A percentile compares a stretch with the other conserved stretches of the same genome.
Conservation (phyloP, 1,139 yeast genomes). For the Geotrichum carabidarum region DNA sequence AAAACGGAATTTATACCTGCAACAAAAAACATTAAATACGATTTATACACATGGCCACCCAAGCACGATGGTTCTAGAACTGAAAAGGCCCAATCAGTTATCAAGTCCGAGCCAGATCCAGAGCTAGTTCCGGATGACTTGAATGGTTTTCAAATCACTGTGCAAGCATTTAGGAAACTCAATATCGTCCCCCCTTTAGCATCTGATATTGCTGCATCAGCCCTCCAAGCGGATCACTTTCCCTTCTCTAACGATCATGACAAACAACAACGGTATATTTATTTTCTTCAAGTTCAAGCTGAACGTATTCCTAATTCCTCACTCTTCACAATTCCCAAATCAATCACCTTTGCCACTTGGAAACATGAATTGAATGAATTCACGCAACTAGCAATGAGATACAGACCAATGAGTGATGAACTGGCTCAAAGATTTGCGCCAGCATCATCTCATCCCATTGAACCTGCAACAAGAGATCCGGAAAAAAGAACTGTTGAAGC, state of each 20-base stretch:
- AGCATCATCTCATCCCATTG: background rate
- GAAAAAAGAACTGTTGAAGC: background rate
- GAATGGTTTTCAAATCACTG: background rate
- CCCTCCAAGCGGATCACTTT: background rate
- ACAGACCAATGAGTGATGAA: conserved; percentile 5
- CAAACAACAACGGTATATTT: conserved; percentile 5
- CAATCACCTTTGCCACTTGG: background rate
- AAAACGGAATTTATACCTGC: background rate
- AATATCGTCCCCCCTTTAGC: background rate
- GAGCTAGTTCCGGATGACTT: background rate
- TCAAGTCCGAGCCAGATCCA: background rate
- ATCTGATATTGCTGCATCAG: background rate
- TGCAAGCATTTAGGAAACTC: background rate
- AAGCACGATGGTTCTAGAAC: background rate
- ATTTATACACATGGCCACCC: background rate
- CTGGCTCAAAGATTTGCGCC: conserved; percentile 11
- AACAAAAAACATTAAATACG: background rate
- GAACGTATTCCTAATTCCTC: background rate
- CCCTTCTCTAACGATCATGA: background rate
- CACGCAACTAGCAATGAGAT: conserved; percentile 4
- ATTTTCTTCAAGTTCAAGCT: conserved; percentile 1
- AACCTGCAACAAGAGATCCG: background rate
- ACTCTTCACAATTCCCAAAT: background rate
- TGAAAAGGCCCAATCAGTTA: background rate
- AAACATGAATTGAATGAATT: conserved; percentile 5